These are phyloP conservation scores for Tuber umbilicatum DNA, from an alignment of 495 filamentous ascomycete genomes.

Conservation along the genomic window DNA sequence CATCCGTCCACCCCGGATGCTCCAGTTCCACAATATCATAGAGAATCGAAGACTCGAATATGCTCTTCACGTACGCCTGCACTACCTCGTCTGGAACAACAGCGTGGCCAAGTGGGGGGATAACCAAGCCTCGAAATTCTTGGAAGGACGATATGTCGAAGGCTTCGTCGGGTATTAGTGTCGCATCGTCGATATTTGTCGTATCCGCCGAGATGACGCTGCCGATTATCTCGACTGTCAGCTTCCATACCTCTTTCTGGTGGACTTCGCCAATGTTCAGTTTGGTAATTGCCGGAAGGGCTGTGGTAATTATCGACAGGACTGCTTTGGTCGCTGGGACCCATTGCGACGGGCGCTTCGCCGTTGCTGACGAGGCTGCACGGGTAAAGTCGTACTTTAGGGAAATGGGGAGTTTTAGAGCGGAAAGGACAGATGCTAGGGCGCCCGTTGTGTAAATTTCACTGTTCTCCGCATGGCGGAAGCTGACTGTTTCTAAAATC, in stretches of 20 bases:
- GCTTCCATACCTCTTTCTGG: conserved; percentile 52
- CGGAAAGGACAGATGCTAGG: conserved; percentile 54
- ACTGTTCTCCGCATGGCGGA: conserved; percentile 55
- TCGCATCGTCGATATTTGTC: conserved; percentile 44
- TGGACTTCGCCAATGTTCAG: conserved; percentile 50
- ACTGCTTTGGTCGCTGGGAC: conserved; percentile 64
- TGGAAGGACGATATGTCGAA: conserved; percentile 75
- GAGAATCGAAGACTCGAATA: conserved; percentile 72
- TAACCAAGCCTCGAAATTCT: conserved; percentile 61
- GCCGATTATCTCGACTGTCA: conserved; percentile 54
- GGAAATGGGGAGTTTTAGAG: conserved; percentile 59
- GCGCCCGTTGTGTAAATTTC: conserved; percentile 62
- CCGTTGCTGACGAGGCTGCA: conserved; percentile 40
- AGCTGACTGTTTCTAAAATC: conserved; percentile 58
- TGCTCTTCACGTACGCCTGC: conserved; percentile 61
- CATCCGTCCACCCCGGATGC: conserved; percentile 11
- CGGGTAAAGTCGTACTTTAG: conserved; percentile 67
- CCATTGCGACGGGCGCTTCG: conserved; percentile 62
- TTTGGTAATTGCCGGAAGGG: conserved; percentile 56
- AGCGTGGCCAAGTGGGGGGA: conserved; percentile 62
- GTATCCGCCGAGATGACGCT: conserved; percentile 55
- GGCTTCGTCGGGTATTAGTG: conserved; percentile 57
- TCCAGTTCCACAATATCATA: conserved; percentile 28
- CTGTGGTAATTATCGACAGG: conserved; percentile 60
- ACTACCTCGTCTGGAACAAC: conserved; percentile 60